These are phyloP conservation scores for Venturia nashicola DNA, from an alignment of 2,329 filamentous ascomycete genomes.

Conservation along the genomic window DNA sequence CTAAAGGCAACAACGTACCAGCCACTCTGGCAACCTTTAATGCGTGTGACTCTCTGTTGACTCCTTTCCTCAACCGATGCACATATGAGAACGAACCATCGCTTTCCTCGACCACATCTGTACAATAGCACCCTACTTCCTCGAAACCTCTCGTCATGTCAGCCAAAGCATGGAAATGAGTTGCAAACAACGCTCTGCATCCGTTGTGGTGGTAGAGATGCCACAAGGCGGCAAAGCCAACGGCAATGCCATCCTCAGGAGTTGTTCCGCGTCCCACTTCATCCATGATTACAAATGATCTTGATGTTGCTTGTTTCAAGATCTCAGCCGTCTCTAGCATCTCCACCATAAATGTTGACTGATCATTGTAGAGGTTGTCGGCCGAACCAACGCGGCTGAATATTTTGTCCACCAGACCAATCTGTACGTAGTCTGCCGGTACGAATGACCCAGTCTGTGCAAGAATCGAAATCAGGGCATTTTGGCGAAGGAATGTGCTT, in stretches of 20 bases:
- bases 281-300: slow-evolving; percentile 92
- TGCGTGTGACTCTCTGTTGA: slow-evolving; percentile 82
- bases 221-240: slow-evolving; percentile 78
- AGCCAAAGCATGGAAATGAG: slow-evolving; percentile 79
- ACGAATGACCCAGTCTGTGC: slow-evolving; percentile 91
- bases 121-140: slow-evolving; percentile 67
- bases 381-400: slow-evolving; percentile 89
- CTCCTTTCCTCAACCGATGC: slow-evolving; percentile 66
- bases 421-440: slow-evolving; percentile 70
- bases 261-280: slow-evolving; percentile 93
- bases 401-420: slow-evolving; percentile 90
- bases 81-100: slow-evolving; percentile 69
- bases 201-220: slow-evolving; percentile 69
- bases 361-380: slow-evolving; percentile 86
- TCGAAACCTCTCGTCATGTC: slow-evolving; percentile 56
- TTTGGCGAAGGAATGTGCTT: slow-evolving; percentile 89
- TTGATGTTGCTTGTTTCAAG: slow-evolving; percentile 66
- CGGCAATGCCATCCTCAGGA: slow-evolving; percentile 78
- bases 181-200: slow-evolving; percentile 80
- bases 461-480: slow-evolving; percentile 85
- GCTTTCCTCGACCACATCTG: slow-evolving; percentile 55
- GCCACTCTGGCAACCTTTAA: slow-evolving; percentile 88
- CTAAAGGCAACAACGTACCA: slow-evolving; percentile 24
- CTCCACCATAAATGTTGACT: slow-evolving; percentile 98
- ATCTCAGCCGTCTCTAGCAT: slow-evolving; percentile 96